A percentile compares a stretch with the other conserved stretches of the same genome.
These are phyloP conservation scores for Monilinia polystroma DNA, from an alignment of 2,329 filamentous ascomycete genomes.

Conservation along the genomic window DNA sequence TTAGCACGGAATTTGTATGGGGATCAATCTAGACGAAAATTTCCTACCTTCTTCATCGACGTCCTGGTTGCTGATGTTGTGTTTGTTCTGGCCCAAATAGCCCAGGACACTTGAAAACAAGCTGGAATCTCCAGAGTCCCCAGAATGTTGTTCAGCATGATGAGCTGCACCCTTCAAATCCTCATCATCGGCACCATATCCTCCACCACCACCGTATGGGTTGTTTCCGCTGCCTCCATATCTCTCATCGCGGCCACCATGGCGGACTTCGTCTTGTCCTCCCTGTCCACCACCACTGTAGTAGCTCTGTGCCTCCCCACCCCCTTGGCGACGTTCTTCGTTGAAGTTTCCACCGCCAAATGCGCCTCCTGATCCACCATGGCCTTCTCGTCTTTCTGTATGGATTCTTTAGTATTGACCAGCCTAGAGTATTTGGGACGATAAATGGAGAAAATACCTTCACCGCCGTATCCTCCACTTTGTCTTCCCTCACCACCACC, in stretches of 20 bases:
- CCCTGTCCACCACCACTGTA: constrained; percentile 17
- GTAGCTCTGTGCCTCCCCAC: constrained; percentile 20
- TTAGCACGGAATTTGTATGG: not conserved
- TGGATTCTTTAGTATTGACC: not conserved
- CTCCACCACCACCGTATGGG: constrained; percentile 35
- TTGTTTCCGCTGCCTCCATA: constrained; percentile 29
- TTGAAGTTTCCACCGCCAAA: constrained; percentile 24
- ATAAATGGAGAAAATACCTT: not conserved
- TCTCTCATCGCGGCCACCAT: constrained; percentile 27
- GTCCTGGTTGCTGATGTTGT: constrained; percentile 49
- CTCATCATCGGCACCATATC: constrained; percentile 43
- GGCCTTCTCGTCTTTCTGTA: constrained; percentile 12
- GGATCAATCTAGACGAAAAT: not conserved
- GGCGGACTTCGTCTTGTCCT: constrained; percentile 19
- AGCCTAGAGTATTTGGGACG: not conserved
- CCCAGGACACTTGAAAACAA: constrained; percentile 58
- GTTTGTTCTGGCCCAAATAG: constrained; percentile 54
- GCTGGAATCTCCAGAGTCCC: constrained; percentile 47
- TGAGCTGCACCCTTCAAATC: constrained; percentile 54
- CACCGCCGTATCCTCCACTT: constrained; percentile 25
- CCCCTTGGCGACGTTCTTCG: constrained; percentile 13
- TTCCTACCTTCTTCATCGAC: constrained; percentile 54
- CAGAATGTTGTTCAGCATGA: constrained; percentile 55
- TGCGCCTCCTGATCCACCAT: constrained; percentile 25
- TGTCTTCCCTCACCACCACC: constrained; percentile 22